phyloP scores from a whole-genome alignment of 2,329 filamentous ascomycete species.

The Trichoderma sp. region DNA sequence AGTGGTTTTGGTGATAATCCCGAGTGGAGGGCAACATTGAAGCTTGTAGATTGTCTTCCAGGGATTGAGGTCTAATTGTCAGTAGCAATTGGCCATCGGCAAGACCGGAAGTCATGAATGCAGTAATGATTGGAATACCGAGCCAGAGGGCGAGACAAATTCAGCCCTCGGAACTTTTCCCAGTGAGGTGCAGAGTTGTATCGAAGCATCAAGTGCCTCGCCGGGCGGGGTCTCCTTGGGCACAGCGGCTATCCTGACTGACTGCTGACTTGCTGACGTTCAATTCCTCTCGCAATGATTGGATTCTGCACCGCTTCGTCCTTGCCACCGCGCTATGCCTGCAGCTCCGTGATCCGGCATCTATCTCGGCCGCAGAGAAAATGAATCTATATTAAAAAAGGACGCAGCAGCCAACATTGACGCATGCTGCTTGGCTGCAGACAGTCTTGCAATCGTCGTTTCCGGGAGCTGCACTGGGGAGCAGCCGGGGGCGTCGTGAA shows the following conservation, averaged over 20 bases:
- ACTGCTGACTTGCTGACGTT: not conserved
- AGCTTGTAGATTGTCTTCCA: not conserved
- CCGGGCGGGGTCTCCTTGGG: not conserved
- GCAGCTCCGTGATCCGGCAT: not conserved
- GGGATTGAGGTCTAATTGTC: not conserved
- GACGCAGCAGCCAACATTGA: not conserved
- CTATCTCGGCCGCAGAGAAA: not conserved
- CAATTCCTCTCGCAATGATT: not conserved
- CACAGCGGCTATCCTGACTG: not conserved
- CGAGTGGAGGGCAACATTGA: not conserved
- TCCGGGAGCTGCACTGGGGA: not conserved
- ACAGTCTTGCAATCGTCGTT: not conserved
- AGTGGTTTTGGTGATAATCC: not conserved
- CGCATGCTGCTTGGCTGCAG: not conserved
- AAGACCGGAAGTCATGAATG: not conserved
- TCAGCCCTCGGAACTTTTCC: slow-evolving; percentile 4
- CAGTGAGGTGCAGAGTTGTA: slow-evolving; percentile 1
- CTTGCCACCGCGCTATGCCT: slow-evolving; percentile 13
- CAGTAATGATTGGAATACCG: not conserved
- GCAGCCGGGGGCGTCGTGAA: not conserved
- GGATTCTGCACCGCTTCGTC: not conserved
- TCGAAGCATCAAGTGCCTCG: slow-evolving; percentile 2
- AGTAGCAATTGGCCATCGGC: not conserved
- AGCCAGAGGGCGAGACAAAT: not conserved
- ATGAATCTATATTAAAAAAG: not conserved